Evolutionary conservation across 768 basidiomycete genomes (phyloP).

Genomic region (Neoboletus subvelutipes): DNA sequence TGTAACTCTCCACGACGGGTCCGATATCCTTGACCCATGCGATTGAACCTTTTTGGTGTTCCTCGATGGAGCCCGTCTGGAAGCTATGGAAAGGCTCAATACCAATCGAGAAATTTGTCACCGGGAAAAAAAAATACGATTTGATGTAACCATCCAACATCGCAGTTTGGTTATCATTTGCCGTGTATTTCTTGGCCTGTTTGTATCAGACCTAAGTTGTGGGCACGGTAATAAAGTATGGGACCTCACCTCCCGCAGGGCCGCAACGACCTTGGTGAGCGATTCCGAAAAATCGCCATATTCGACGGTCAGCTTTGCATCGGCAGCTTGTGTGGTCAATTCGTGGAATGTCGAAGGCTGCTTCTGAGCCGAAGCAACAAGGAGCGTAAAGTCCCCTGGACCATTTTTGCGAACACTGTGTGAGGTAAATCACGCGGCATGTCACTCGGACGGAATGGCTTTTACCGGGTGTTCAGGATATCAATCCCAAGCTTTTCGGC

Average conservation of each 20-base stretch:
- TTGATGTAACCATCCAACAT: slow-evolving; percentile 81
- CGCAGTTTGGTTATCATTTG: slow-evolving; percentile 66
- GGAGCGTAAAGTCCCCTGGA: slow-evolving; percentile 59
- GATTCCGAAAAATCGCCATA: slow-evolving; percentile 72
- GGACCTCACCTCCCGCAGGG: slow-evolving; percentile 54
- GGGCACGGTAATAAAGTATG: neutral
- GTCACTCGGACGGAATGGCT: neutral
- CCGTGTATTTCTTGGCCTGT: slow-evolving; percentile 71
- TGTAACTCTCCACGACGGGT: slow-evolving; percentile 85
- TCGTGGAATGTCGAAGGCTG: slow-evolving; percentile 43
- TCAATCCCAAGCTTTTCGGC: slow-evolving; percentile 77
- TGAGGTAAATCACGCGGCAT: neutral
- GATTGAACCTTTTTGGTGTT: slow-evolving; percentile 73
- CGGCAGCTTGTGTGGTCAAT: slow-evolving; percentile 41
- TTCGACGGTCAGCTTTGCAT: slow-evolving; percentile 59
- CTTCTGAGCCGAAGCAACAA: slow-evolving; percentile 67
- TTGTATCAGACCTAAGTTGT: neutral
- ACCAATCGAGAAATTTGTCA: neutral
- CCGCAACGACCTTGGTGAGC: slow-evolving; percentile 52
- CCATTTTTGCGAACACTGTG: slow-evolving; percentile 70
- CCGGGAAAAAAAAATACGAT: slow-evolving; percentile 48
- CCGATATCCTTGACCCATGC: slow-evolving; percentile 87
- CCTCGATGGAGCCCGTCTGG: slow-evolving; percentile 72
- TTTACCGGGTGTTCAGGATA: slow-evolving; percentile 78
- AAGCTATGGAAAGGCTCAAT: slow-evolving; percentile 42